Percentiles rank a stretch among this genome's conserved stretches.
Evolutionary conservation across 73 alveolate genomes (phyloP).

Genomic region (Tetrahymena thermophila): DNA sequence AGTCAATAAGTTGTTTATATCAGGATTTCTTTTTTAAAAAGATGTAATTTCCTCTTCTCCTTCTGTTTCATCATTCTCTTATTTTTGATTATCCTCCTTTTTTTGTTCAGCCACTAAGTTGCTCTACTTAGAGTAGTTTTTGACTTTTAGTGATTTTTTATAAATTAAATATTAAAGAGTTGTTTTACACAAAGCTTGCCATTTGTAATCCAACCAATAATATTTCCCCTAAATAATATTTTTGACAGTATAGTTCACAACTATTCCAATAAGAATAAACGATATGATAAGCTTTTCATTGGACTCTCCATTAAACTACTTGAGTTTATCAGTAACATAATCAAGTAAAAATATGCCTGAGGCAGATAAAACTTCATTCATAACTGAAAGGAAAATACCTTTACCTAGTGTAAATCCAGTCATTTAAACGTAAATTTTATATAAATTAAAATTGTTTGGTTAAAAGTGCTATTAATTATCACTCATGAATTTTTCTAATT

Average conservation of each 20-base stretch:
- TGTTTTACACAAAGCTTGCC: not conserved
- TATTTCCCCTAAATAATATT: not conserved
- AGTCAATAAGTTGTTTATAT: conserved; percentile 26
- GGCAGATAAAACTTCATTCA: not conserved
- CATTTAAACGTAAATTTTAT: not conserved
- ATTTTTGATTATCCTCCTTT: not conserved
- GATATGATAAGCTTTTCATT: not conserved
- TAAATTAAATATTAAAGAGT: not conserved
- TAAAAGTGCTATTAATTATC: not conserved
- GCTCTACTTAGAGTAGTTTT: not conserved
- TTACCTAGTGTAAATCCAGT: not conserved
- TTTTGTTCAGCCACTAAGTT: not conserved
- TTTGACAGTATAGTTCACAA: not conserved
- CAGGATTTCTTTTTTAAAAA: not conserved
- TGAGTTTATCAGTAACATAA: not conserved
- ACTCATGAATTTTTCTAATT: not conserved
- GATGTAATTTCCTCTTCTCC: conserved; percentile 27
- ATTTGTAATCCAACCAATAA: not conserved
- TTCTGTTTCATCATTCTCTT: not conserved
- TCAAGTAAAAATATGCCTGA: not conserved
- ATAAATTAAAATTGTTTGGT: not conserved
- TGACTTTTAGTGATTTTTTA: not conserved
- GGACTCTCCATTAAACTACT: not conserved
- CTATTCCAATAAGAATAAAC: not conserved
- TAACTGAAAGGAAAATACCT: not conserved